These are phyloP conservation scores for Calocera viscosa DNA, from an alignment of 768 basidiomycete genomes.

Conservation along the genomic window DNA sequence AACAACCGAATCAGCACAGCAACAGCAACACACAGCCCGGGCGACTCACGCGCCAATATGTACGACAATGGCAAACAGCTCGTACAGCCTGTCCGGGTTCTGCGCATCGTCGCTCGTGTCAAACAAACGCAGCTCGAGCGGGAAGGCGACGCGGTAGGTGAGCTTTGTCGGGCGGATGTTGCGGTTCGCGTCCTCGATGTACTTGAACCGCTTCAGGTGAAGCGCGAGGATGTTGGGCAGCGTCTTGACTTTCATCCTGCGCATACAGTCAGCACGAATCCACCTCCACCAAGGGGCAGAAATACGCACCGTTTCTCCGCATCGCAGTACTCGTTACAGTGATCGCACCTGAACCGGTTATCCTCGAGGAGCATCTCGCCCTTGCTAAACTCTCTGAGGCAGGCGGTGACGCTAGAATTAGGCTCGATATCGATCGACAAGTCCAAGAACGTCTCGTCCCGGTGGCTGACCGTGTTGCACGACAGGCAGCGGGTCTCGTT, in stretches of 20 bases:
- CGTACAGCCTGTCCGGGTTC: conserved; percentile 84
- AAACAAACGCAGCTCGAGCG: conserved; percentile 85
- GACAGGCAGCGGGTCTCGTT: conserved; percentile 96
- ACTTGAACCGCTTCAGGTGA: conserved; percentile 97
- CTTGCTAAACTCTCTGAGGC: conserved; percentile 90
- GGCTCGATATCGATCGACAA: conserved; percentile 99
- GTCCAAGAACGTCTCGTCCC: conserved; percentile 94
- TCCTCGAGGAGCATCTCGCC: conserved; percentile 96
- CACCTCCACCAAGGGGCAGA: background rate
- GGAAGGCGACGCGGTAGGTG: conserved; percentile 92
- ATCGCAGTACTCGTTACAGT: conserved; percentile 92
- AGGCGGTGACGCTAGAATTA: conserved; percentile 91
- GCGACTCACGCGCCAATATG: conserved; percentile 87
- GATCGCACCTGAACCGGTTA: conserved; percentile 98
- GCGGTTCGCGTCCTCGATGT: conserved; percentile 78
- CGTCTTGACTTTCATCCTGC: conserved; percentile 96
- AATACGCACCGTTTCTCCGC: conserved; percentile 80
- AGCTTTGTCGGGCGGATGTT: conserved; percentile 64
- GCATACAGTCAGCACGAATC: background rate
- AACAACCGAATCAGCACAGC: conserved; percentile 18
- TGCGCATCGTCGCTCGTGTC: conserved; percentile 91
- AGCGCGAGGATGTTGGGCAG: conserved; percentile 89
- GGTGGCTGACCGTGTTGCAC: conserved; percentile 91
- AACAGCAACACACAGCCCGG: background rate
- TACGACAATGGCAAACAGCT: conserved; percentile 94